Conservation (phyloP, 805 yeast species). For the Wickerhamomyces chambardii region DNA sequence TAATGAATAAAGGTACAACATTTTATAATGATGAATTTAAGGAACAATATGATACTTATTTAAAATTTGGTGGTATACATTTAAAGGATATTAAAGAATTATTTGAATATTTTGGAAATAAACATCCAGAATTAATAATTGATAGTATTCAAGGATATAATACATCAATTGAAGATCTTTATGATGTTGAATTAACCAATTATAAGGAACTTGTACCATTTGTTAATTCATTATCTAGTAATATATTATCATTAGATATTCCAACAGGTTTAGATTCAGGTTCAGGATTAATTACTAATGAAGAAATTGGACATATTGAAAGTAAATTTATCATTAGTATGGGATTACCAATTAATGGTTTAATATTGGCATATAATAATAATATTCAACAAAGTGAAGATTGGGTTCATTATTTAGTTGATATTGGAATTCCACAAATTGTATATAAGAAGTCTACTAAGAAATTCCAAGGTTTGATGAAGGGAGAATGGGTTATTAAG, state of each 20-base stretch:
- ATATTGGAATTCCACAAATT: slow-evolving; percentile 60
- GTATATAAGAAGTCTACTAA: slow-evolving; percentile 31
- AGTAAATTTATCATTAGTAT: slow-evolving; percentile 57
- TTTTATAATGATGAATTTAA: slow-evolving; percentile 12
- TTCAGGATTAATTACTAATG: slow-evolving; percentile 42
- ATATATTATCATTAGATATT: slow-evolving; percentile 62
- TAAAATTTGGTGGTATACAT: slow-evolving; percentile 40
- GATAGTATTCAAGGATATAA: slow-evolving; percentile 87
- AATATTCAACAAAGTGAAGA: slow-evolving; percentile 40
- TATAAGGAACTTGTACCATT: slow-evolving; percentile 47
- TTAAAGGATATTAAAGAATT: slow-evolving; percentile 22
- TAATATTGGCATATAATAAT: slow-evolving; percentile 50
- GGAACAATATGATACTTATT: slow-evolving; percentile 57
- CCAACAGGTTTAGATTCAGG: slow-evolving; percentile 83
- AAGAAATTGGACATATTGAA: slow-evolving; percentile 22
- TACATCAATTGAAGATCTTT: slow-evolving; percentile 51
- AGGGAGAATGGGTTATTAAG: slow-evolving; percentile 11
- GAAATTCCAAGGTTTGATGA: not conserved
- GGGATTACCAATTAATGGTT: slow-evolving; percentile 65
- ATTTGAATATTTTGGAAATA: slow-evolving; percentile 31
- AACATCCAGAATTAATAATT: slow-evolving; percentile 69
- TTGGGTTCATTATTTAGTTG: slow-evolving; percentile 51
- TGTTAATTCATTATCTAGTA: slow-evolving; percentile 43
- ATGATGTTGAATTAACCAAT: slow-evolving; percentile 25
- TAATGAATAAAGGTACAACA: slow-evolving; percentile 4